Evolutionary conservation across 257 asterid genomes (phyloP), one percentile per base, ranked within the genome.

Genomic region (Solanum tacnaense): DNA sequence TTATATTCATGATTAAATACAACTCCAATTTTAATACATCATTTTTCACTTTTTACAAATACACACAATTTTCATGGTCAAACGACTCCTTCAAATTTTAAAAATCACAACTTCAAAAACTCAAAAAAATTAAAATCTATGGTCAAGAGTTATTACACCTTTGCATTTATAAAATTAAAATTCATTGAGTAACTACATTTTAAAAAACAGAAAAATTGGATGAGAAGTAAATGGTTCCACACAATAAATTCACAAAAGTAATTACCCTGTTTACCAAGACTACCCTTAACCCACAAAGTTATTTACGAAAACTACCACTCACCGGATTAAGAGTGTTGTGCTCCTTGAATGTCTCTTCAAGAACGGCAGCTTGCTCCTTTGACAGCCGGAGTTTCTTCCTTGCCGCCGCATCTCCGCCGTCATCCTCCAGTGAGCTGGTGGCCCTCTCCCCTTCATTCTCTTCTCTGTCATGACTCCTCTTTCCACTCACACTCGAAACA

Each of bases 371-470:
- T 92, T 97, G 99, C 25, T 97, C 99, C 88, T 96, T 97, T 9
- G 98, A 93, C 52, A 96, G 92, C 84, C 99, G 94, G 89, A 97
- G 96, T 92, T 97, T 97, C 94, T 97, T 97, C 94, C 98, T 90
- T 13, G 92, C 96, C 49, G 94, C 92, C 46, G 94, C 98, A 41
- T 93, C 99, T 21, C 92, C 98, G 46, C 91, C 98, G 75, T 94
- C 98, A 3, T 94, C 98, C 88, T 97, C 99, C 58, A 94, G 93
- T 0, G 97, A 94, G 74, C 95, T 94, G 13, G 96, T 92, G 1
- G 93, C 89, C 70, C 96, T 92, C 90, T 95, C 99, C n/a, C 96
- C 86, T 95, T 98, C 86, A 91, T 93, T 39, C 93, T 98, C 88
- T 10, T 76, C 88, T 84, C 87, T 36, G 5, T 78, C 84, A 71